These are phyloP conservation scores for Podospora fimiseda DNA, from an alignment of 495 filamentous ascomycete genomes.

Conservation along the genomic window DNA sequence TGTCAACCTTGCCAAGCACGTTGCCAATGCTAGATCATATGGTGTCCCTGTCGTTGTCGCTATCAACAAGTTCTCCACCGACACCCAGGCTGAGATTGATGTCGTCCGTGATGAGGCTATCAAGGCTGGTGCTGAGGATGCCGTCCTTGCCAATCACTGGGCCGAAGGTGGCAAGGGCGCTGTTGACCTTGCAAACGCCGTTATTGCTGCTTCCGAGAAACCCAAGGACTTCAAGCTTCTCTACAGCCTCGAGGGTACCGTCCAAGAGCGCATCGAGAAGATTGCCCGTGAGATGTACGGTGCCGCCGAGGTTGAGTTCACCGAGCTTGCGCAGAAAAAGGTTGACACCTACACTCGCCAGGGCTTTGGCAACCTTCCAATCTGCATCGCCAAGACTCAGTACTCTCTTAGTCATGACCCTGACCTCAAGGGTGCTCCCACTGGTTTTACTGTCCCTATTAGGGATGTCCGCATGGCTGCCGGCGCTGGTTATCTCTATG, in stretches of 20 bases:
- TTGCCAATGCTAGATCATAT: constrained; percentile 77
- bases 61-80: constrained; percentile 92
- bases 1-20: constrained; percentile 90
- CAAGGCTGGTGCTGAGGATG: constrained; percentile 88
- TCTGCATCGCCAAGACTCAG: constrained; percentile 97
- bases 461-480: constrained; percentile 90
- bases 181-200: constrained; percentile 78
- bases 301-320: constrained; percentile 84
- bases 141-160: constrained; percentile 93
- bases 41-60: constrained; percentile 95
- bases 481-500: constrained; percentile 91
- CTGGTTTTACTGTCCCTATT: constrained; percentile 92
- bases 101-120: constrained; percentile 85
- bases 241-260: constrained; percentile 70
- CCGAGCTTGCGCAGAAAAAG: constrained; percentile 89
- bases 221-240: constrained; percentile 86
- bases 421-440: constrained; percentile 90
- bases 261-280: constrained; percentile 84
- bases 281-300: constrained; percentile 94
- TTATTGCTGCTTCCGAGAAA: constrained; percentile 75
- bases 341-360: constrained; percentile 90
- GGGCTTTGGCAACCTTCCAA: constrained; percentile 85
- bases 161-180: constrained; percentile 91
- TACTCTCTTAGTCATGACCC: constrained; percentile 95
- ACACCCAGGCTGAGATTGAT: constrained; percentile 87